These are phyloP conservation scores for Stenogyne calaminthoides DNA, from an alignment of 305 asterid genomes.

Conservation along the genomic window DNA sequence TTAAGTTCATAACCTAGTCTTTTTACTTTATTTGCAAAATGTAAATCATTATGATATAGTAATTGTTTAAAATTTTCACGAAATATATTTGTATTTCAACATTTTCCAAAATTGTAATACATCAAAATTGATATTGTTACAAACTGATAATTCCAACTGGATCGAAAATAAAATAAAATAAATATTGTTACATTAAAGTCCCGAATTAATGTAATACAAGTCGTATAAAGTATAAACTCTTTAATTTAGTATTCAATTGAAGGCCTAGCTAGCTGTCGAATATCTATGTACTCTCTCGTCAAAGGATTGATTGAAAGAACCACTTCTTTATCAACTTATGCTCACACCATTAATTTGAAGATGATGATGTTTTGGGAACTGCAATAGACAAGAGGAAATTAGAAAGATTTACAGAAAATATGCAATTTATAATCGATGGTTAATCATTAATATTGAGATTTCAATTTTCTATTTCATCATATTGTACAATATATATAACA, in stretches of 20 bases:
- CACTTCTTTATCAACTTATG: constrained; percentile 18
- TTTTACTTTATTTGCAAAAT: no score
- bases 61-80: no score
- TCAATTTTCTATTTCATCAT: no score
- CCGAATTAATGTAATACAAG: constrained; percentile 4
- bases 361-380: constrained; percentile 32
- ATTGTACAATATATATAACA: no score
- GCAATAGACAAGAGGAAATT: not conserved
- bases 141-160: not conserved
- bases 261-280: constrained; percentile 1
- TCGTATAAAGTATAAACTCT: not conserved
- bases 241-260: not conserved
- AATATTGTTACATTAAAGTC: constrained; percentile 17
- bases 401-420: no score
- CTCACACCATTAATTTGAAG: constrained; percentile 24
- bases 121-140: constrained; percentile 1
- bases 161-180: not conserved
- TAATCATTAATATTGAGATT: no score
- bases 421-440: no score
- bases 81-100: no score
- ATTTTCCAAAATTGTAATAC: not conserved
- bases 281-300: constrained; percentile 18
- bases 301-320: not conserved
- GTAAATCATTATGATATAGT: no score
- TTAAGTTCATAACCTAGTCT: no score